phyloP scores from a whole-genome alignment of 257 asterid species.

The Gentiana macrophylla region DNA sequence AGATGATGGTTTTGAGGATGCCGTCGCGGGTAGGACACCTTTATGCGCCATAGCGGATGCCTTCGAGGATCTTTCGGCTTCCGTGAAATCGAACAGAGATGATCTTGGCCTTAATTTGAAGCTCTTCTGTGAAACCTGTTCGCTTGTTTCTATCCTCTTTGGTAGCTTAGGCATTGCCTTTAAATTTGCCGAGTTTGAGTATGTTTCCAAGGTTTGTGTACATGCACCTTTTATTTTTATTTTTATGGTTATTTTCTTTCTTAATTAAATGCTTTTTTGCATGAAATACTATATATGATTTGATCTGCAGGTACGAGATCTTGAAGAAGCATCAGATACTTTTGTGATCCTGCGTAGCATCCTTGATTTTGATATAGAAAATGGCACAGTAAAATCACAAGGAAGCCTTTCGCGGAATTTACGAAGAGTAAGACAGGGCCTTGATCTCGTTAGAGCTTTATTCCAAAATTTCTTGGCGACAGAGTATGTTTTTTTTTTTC shows the following conservation, averaged over 20 bases:
- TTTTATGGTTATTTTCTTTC: background rate
- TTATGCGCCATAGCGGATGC: constrained; percentile 79
- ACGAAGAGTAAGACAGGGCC: constrained; percentile 96
- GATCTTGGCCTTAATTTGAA: constrained; percentile 57
- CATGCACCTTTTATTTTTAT: background rate
- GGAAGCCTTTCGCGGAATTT: constrained; percentile 88
- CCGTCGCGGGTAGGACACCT: constrained; percentile 34
- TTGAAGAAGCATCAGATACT: constrained; percentile 50
- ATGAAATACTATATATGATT: no score
- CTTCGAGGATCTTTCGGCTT: constrained; percentile 63
- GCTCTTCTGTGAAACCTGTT: constrained; percentile 73
- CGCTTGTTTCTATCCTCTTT: constrained; percentile 85
- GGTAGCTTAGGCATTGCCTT: constrained; percentile 85
- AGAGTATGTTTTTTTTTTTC: constrained; percentile 36
- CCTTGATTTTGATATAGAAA: constrained; percentile 51
- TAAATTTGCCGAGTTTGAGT: constrained; percentile 88
- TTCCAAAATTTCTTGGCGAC: constrained; percentile 75
- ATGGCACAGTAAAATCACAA: constrained; percentile 54
- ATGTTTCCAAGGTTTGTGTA: constrained; percentile 59
- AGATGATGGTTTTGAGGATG: constrained; percentile 41
- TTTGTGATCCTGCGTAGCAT: constrained; percentile 40
- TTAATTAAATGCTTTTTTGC: no score
- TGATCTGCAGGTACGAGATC: constrained; percentile 52
- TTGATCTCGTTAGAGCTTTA: constrained; percentile 77
- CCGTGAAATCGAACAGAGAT: constrained; percentile 33